A percentile compares a stretch with the other conserved stretches of the same genome.
These are phyloP conservation scores for Pachysandra terminalis DNA, from an alignment of 164 flowering plant species.

Conservation along the genomic window DNA sequence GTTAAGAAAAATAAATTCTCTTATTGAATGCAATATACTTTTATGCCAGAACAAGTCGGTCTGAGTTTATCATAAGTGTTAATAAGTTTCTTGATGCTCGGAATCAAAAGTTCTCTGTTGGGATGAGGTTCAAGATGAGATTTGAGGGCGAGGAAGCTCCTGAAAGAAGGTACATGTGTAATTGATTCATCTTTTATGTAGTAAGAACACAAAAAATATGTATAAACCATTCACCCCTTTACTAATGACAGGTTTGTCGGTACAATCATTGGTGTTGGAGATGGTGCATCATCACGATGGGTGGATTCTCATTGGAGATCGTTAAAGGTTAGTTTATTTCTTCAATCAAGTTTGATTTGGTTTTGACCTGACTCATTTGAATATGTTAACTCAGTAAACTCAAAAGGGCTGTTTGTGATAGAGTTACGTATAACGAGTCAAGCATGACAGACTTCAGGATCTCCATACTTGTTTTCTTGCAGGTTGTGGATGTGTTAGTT, in stretches of 20 bases:
- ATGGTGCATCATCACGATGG: constrained; percentile 59
- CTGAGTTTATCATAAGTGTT: constrained; percentile 76
- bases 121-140: constrained; percentile 93
- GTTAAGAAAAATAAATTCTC: background rate
- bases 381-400: no score
- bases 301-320: constrained; percentile 91
- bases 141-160: constrained; percentile 98
- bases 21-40: constrained; percentile 10
- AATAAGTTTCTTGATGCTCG: constrained; percentile 86
- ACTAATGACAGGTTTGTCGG: constrained; percentile 67
- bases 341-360: background rate
- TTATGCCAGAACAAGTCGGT: constrained; percentile 69
- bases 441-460: background rate
- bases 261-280: constrained; percentile 84
- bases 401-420: background rate
- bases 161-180: constrained; percentile 68
- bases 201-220: background rate
- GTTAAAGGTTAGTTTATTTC: constrained; percentile 52
- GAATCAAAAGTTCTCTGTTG: constrained; percentile 66
- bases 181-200: background rate
- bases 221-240: background rate
- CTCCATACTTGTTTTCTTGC: no score
- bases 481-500: background rate
- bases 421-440: background rate
- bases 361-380: background rate